Evolutionary conservation across 768 basidiomycete species (phyloP).

Genomic region (Pleurotus sapidus): DNA sequence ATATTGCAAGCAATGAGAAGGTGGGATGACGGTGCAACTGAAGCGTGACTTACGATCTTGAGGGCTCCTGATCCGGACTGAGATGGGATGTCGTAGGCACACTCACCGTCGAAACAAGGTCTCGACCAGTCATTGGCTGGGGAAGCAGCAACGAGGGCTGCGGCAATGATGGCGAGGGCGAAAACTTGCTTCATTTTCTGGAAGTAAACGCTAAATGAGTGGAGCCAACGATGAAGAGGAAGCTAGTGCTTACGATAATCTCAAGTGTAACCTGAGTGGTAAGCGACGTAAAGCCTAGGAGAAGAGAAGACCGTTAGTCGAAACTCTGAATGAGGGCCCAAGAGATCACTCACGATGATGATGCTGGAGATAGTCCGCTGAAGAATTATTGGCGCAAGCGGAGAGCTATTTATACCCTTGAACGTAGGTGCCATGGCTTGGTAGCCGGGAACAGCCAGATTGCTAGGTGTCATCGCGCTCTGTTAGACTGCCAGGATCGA

Average conservation of each 20-base stretch:
- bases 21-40: not conserved
- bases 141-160: conserved; percentile 1
- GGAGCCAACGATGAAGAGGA: not conserved
- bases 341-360: not conserved
- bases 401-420: conserved; percentile 1
- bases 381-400: not conserved
- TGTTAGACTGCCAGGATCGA: not conserved
- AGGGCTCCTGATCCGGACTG: conserved; percentile 1
- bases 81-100: conserved; percentile 3
- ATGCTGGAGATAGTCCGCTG: conserved; percentile 8
- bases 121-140: conserved; percentile 4
- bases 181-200: conserved; percentile 5
- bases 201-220: not conserved
- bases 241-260: not conserved
- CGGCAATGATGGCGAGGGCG: conserved; percentile 3
- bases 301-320: not conserved
- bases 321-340: too few species aligned
- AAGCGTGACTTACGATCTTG: not conserved
- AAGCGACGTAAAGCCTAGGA: conserved; percentile 5
- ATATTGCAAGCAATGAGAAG: not conserved
- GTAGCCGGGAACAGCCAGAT: not conserved
- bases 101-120: conserved; percentile 6
- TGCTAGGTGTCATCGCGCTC: not conserved
- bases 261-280: conserved; percentile 1
- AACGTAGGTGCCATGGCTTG: not conserved